Percentiles rank a stretch among this genome's conserved stretches.
phyloP scores from a whole-genome alignment of 2,329 filamentous ascomycete genomes.

The Paecilomyces niveus region DNA sequence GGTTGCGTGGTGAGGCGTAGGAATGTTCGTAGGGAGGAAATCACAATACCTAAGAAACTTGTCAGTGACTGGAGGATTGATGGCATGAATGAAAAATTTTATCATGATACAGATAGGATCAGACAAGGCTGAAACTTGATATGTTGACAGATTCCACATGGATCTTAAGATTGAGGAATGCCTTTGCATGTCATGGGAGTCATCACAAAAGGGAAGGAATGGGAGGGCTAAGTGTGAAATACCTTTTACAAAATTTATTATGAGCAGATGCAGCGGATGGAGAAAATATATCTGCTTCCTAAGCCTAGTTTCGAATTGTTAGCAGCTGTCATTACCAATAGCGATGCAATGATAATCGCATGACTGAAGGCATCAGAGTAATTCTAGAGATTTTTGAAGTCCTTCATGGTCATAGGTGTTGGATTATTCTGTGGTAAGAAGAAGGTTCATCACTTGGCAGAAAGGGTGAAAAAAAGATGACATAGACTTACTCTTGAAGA shows the following conservation, averaged over 20 bases:
- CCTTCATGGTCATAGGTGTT: slow-evolving; percentile 48
- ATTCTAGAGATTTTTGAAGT: slow-evolving; percentile 46
- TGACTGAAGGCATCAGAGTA: slow-evolving; percentile 42
- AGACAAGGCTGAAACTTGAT: slow-evolving; percentile 66
- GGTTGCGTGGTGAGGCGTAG: slow-evolving; percentile 11
- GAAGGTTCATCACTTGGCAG: slow-evolving; percentile 35
- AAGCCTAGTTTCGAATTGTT: slow-evolving; percentile 1
- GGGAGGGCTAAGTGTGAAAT: slow-evolving; percentile 8
- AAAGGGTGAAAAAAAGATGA: not conserved
- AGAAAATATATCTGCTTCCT: not conserved
- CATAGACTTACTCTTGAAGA: not conserved
- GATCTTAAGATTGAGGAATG: slow-evolving; percentile 62
- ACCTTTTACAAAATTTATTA: slow-evolving; percentile 37
- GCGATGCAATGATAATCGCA: not conserved
- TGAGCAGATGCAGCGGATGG: not conserved
- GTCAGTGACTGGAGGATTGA: slow-evolving; percentile 19
- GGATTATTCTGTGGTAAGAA: slow-evolving; percentile 43
- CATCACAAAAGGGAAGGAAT: slow-evolving; percentile 46
- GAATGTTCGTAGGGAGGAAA: slow-evolving; percentile 3
- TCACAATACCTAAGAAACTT: slow-evolving; percentile 24
- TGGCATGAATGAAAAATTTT: slow-evolving; percentile 1
- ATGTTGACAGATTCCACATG: slow-evolving; percentile 56
- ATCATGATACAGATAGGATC: slow-evolving; percentile 27
- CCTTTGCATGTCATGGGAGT: slow-evolving; percentile 56
- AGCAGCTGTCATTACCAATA: not conserved